A percentile compares a stretch with the other conserved stretches of the same genome.
phyloP scores from a whole-genome alignment of 768 basidiomycete species.

The Leucogyrophana mollusca region DNA sequence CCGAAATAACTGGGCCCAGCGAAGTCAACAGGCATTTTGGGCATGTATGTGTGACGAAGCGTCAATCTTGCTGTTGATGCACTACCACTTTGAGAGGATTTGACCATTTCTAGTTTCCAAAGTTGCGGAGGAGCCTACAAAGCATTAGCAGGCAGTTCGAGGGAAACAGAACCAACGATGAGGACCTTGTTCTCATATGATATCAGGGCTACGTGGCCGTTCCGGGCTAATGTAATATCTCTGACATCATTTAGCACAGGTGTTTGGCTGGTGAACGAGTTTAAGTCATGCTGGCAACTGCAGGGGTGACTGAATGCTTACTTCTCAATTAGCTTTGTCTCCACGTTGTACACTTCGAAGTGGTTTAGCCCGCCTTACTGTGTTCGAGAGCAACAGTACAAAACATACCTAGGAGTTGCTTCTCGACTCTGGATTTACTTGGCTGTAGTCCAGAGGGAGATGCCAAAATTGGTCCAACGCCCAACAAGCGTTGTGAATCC shows the following conservation, averaged over 20 bases:
- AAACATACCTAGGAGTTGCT: constrained; percentile 62
- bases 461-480: constrained; percentile 64
- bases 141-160: not conserved
- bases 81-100: constrained; percentile 40
- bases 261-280: constrained; percentile 47
- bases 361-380: too few species aligned
- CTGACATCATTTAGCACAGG: constrained; percentile 73
- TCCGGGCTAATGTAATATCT: constrained; percentile 63
- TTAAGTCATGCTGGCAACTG: constrained; percentile 9
- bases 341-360: constrained; percentile 63
- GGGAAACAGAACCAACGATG: not conserved
- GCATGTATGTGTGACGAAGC: constrained; percentile 68
- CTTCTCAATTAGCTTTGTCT: constrained; percentile 67
- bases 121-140: constrained; percentile 63
- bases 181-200: constrained; percentile 75
- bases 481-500: constrained; percentile 61
- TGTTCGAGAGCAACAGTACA: constrained; percentile 1
- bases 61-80: constrained; percentile 21
- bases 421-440: constrained; percentile 67
- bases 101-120: constrained; percentile 62
- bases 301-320: constrained; percentile 27
- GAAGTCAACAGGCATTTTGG: constrained; percentile 64
- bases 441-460: constrained; percentile 65
- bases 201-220: constrained; percentile 61
- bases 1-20: constrained; percentile 76